Percentiles rank a stretch among this genome's conserved stretches.
phyloP scores from a whole-genome alignment of 2,329 filamentous ascomycete genomes.

The Neurospora crassa region DNA sequence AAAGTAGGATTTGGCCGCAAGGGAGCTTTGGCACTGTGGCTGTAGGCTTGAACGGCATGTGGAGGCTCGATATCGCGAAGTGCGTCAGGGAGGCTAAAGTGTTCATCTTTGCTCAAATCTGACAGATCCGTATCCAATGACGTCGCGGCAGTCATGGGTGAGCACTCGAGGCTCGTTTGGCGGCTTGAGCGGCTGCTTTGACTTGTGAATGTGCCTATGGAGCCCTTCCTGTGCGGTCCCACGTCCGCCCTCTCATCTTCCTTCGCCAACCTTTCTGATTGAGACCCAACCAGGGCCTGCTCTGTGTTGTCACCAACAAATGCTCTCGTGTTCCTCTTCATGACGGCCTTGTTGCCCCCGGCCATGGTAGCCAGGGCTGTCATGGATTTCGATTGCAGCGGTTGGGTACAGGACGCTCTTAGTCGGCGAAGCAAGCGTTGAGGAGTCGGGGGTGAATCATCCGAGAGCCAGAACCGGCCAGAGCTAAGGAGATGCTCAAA shows the following conservation, averaged over 20 bases:
- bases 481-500: neutral
- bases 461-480: neutral
- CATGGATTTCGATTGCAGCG: neutral
- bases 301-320: slow-evolving; percentile 13
- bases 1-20: neutral
- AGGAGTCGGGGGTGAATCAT: neutral
- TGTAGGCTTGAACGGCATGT: slow-evolving; percentile 9
- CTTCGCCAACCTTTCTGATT: neutral
- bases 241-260: slow-evolving; percentile 6
- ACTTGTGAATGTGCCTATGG: slow-evolving; percentile 7
- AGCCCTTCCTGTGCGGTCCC: slow-evolving; percentile 3
- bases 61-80: slow-evolving; percentile 1
- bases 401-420: neutral
- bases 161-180: slow-evolving; percentile 12
- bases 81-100: neutral
- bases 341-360: slow-evolving; percentile 9
- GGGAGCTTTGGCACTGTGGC: neutral
- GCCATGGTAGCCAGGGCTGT: slow-evolving; percentile 9
- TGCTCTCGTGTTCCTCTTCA: slow-evolving; percentile 13
- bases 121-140: neutral
- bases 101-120: slow-evolving; percentile 4
- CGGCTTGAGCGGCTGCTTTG: slow-evolving; percentile 8
- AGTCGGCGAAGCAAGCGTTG: neutral
- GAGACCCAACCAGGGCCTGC: slow-evolving; percentile 4
- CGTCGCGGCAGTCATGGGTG: slow-evolving; percentile 6